phyloP scores from a whole-genome alignment of 495 filamentous ascomycete species.

The Aspergillus bertholletiae region DNA sequence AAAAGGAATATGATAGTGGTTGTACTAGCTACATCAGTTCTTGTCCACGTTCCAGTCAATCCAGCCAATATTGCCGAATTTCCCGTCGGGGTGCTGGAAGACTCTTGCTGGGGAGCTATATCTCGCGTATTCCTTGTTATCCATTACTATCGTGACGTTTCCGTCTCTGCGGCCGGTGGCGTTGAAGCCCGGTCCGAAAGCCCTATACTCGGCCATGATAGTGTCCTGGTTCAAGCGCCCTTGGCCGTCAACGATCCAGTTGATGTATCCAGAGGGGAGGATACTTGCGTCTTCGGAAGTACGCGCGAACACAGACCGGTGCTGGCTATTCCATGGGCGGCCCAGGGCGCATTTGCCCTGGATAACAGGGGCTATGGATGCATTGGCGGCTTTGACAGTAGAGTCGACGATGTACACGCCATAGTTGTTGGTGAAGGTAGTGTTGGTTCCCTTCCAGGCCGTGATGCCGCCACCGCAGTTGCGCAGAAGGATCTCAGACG shows the following conservation, averaged over 20 bases:
- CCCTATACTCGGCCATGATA: conserved; percentile 52
- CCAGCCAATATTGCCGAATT: conserved; percentile 49
- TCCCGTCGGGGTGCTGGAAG: conserved; percentile 47
- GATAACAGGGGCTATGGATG: conserved; percentile 42
- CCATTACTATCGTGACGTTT: conserved; percentile 43
- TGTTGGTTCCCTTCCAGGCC: conserved; percentile 66
- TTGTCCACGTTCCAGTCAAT: conserved; percentile 40
- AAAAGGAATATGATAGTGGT: too few species aligned
- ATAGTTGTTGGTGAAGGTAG: conserved; percentile 59
- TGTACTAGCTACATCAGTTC: not conserved
- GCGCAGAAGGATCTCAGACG: conserved; percentile 43
- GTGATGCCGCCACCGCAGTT: conserved; percentile 59
- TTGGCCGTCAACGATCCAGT: conserved; percentile 43
- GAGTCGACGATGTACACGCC: conserved; percentile 57
- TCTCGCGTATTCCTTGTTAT: conserved; percentile 28
- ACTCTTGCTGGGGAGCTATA: conserved; percentile 50
- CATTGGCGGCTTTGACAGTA: conserved; percentile 46
- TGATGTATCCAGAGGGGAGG: conserved; percentile 47
- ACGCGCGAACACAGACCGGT: conserved; percentile 50
- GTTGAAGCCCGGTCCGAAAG: conserved; percentile 55
- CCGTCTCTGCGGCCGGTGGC: conserved; percentile 37
- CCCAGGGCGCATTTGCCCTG: conserved; percentile 52
- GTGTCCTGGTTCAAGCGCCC: conserved; percentile 42
- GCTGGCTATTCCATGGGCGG: conserved; percentile 55
- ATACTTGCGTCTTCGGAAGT: conserved; percentile 52